These are phyloP conservation scores for Pyrenophora seminiperda DNA, from an alignment of 2,329 filamentous ascomycete genomes.

Conservation along the genomic window DNA sequence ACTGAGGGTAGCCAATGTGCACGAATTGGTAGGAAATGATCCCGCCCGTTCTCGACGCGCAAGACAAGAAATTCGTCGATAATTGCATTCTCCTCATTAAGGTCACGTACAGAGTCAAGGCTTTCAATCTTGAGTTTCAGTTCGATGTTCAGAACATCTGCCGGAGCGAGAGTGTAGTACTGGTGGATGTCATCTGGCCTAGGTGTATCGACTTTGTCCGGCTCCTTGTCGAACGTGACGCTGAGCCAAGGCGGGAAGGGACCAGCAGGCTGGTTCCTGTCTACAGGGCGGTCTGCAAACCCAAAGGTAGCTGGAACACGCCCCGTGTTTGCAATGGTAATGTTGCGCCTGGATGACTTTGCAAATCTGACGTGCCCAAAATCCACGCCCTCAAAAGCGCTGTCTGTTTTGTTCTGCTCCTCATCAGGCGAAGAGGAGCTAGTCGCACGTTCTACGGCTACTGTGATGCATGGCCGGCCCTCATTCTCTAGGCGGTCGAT, in stretches of 20 bases:
- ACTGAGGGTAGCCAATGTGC: conserved; percentile 80
- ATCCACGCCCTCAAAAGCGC: conserved; percentile 65
- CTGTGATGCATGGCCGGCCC: conserved; percentile 76
- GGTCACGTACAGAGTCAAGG: conserved; percentile 65
- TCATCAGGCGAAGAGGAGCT: conserved; percentile 31
- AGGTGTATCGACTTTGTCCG: conserved; percentile 44
- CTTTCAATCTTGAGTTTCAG: conserved; percentile 71
- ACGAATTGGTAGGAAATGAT: conserved; percentile 86
- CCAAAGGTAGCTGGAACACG: conserved; percentile 77
- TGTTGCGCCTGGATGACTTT: conserved; percentile 65
- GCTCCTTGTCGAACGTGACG: conserved; percentile 65
- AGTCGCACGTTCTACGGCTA: conserved; percentile 70
- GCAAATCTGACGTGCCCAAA: conserved; percentile 78
- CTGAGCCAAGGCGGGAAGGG: conserved; percentile 70
- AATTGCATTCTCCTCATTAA: conserved; percentile 70
- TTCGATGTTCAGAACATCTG: conserved; percentile 75
- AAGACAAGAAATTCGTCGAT: conserved; percentile 90
- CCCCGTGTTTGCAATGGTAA: conserved; percentile 93
- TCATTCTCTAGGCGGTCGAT: conserved; percentile 93
- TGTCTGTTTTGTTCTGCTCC: conserved; percentile 44
- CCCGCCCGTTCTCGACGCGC: conserved; percentile 79
- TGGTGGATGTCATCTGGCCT: conserved; percentile 41
- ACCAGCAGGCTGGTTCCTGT: conserved; percentile 51
- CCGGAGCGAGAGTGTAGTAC: conserved; percentile 76
- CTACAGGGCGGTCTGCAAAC: conserved; percentile 74